Conservation (phyloP, 2,329 filamentous ascomycete genomes). For the Penicillium expansum region DNA sequence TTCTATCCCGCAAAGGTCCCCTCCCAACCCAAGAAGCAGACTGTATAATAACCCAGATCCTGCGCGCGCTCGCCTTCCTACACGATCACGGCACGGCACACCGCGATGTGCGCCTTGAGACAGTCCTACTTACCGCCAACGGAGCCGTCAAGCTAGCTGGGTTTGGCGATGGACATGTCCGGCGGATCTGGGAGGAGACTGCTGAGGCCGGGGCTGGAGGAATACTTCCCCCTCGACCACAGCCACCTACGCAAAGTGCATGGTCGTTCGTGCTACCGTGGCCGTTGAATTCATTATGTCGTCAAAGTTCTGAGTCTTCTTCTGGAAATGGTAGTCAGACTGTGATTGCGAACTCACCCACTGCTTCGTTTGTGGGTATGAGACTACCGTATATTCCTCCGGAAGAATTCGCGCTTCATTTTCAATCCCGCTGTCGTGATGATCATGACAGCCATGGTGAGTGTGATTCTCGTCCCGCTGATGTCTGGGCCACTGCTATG, state of each 20-base stretch:
- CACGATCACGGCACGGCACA: constrained; percentile 84
- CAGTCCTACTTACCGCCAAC: constrained; percentile 77
- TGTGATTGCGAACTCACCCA: background rate
- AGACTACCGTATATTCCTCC: constrained; percentile 19
- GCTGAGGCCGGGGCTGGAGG: background rate
- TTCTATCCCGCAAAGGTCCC: constrained; percentile 71
- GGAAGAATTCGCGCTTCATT: constrained; percentile 11
- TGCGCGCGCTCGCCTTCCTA: constrained; percentile 54
- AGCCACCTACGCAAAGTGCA: background rate
- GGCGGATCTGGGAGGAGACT: constrained; percentile 55
- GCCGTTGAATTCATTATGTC: constrained; percentile 8
- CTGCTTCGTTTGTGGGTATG: constrained; percentile 15
- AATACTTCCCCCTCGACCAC: background rate
- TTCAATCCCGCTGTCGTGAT: background rate
- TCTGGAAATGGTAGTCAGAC: background rate
- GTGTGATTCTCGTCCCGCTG: constrained; percentile 16
- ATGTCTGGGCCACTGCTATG: constrained; percentile 33
- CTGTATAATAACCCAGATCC: constrained; percentile 74
- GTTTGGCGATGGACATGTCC: constrained; percentile 76
- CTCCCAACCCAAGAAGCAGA: constrained; percentile 82
- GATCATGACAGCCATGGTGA: background rate
- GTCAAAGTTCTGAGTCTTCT: background rate
- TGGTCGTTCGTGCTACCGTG: constrained; percentile 15
- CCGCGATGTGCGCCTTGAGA: constrained; percentile 90
- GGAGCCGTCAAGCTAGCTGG: constrained; percentile 90